These are phyloP conservation scores for Allomyces arbusculus DNA, from an alignment of 192 early-diverging fungal genomes.

Conservation along the genomic window DNA sequence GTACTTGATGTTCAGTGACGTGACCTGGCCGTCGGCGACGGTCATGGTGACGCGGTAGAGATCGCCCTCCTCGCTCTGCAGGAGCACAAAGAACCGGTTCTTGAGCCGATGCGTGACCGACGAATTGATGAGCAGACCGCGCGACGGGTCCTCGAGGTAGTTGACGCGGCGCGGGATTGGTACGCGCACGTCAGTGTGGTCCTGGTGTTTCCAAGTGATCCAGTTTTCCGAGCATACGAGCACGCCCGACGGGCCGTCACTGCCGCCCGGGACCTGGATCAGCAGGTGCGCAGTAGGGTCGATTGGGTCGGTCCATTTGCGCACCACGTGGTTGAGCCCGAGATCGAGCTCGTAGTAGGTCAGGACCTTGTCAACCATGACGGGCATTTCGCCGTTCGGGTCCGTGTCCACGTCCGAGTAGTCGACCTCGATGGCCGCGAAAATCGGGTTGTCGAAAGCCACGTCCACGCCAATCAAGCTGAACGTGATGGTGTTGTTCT, in stretches of 20 bases:
- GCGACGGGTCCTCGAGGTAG: constrained; percentile 35
- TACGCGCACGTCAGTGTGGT: constrained; percentile 28
- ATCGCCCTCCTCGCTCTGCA: constrained; percentile 84
- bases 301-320: constrained; percentile 80
- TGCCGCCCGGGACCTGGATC: constrained; percentile 63
- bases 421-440: constrained; percentile 78
- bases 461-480: constrained; percentile 81
- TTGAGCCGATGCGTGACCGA: constrained; percentile 80
- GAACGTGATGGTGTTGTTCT: constrained; percentile 52
- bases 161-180: constrained; percentile 64
- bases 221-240: constrained; percentile 81
- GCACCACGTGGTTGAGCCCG: constrained; percentile 93
- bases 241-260: constrained; percentile 90
- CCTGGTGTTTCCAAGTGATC: constrained; percentile 70
- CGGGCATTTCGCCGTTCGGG: constrained; percentile 41
- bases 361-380: constrained; percentile 52
- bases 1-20: constrained; percentile 66
- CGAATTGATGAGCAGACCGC: constrained; percentile 58
- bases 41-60: constrained; percentile 66
- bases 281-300: constrained; percentile 54
- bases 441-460: constrained; percentile 95
- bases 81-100: constrained; percentile 66
- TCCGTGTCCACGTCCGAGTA: constrained; percentile 66
- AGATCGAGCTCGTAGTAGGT: constrained; percentile 94
- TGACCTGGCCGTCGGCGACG: constrained; percentile 33